Evolutionary conservation across 345 rosid species (phyloP).

Genomic region (Syzygium aromaticum): DNA sequence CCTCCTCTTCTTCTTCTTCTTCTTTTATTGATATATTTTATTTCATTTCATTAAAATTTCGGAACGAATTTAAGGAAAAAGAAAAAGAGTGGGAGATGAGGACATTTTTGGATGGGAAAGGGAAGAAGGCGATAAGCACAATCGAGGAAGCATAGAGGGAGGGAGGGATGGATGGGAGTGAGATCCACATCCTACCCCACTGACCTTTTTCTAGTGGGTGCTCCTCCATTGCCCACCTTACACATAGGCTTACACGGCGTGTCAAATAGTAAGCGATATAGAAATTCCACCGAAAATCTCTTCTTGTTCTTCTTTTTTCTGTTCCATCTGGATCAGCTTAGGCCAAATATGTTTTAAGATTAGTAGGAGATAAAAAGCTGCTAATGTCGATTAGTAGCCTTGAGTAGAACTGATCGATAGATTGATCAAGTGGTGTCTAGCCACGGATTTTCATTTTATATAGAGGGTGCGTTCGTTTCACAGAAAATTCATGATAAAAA

Average conservation of each 20-base stretch:
- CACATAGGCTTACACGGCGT: too few species aligned
- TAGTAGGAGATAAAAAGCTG: background rate
- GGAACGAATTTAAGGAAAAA: background rate
- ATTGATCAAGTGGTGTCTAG: background rate
- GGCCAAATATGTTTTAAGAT: background rate
- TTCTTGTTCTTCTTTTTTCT: background rate
- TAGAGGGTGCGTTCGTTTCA: background rate
- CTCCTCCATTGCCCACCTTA: background rate
- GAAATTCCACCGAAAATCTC: background rate
- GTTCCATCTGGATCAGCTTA: background rate
- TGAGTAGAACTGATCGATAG: background rate
- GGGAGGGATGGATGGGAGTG: background rate
- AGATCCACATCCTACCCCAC: background rate
- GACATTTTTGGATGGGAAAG: background rate
- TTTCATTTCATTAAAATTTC: background rate
- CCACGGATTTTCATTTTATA: background rate
- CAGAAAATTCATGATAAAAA: background rate
- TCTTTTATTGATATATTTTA: background rate
- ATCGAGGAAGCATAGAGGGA: background rate
- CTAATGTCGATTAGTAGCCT: background rate
- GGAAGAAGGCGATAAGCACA: background rate
- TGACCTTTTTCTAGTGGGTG: background rate
- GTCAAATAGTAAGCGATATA: background rate
- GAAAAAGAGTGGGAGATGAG: background rate
- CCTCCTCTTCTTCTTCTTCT: too few species aligned